These are phyloP conservation scores for Paecilomyces niveus DNA, from an alignment of 2,329 filamentous ascomycete genomes.

Conservation along the genomic window DNA sequence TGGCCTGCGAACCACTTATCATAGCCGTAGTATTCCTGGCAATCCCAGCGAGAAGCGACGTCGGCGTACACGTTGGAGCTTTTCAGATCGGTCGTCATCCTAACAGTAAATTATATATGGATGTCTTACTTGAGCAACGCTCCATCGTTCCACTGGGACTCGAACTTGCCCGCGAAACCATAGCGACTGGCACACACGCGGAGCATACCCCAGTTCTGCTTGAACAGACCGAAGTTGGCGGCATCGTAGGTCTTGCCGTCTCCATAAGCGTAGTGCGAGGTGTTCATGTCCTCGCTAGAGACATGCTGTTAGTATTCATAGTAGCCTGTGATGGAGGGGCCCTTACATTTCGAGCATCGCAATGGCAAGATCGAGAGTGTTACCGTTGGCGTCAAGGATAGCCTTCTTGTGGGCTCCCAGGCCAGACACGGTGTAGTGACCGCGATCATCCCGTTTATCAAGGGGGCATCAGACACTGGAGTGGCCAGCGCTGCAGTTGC, in stretches of 20 bases:
- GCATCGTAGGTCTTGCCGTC: slow-evolving; percentile 13
- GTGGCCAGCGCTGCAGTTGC: too few relatives aligned
- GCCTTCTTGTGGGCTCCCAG: slow-evolving; percentile 17
- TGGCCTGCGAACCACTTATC: slow-evolving; percentile 20
- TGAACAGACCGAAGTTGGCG: slow-evolving; percentile 12
- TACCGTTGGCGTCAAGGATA: slow-evolving; percentile 17
- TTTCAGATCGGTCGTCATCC: too few relatives aligned
- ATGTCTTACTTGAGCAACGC: slow-evolving; percentile 15
- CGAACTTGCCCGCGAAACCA: slow-evolving; percentile 15
- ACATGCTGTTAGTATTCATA: too few relatives aligned
- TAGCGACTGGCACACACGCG: too few relatives aligned
- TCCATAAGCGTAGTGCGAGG: slow-evolving; percentile 18
- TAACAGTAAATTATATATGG: too few relatives aligned
- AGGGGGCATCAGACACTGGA: too few relatives aligned
- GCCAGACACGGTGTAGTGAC: slow-evolving; percentile 13
- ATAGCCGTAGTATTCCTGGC: slow-evolving; percentile 16
- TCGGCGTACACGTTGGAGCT: slow-evolving; percentile 14
- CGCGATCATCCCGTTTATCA: too few relatives aligned
- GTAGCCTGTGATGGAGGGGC: too few relatives aligned
- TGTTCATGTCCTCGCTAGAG: too few relatives aligned
- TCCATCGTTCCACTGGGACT: slow-evolving; percentile 14
- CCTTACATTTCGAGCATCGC: slow-evolving; percentile 26
- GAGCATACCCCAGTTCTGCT: too few relatives aligned
- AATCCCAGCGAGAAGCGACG: slow-evolving; percentile 15
- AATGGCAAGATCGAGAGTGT: slow-evolving; percentile 23